Base-by-base conservation (phyloP, 2,329 filamentous ascomycete species). In the Botrytis fragariae region DNA sequence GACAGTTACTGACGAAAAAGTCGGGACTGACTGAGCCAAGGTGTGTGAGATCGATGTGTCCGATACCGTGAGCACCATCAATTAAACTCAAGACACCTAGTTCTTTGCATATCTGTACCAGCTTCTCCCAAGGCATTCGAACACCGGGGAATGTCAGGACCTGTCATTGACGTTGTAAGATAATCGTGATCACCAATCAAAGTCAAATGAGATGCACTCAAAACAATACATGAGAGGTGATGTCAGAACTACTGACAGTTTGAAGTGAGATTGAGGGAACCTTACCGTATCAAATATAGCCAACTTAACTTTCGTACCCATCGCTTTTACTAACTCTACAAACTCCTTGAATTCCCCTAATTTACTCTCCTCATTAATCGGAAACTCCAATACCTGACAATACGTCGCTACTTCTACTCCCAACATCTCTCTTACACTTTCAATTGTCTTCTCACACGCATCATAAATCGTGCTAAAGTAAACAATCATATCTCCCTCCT, bases 1-100 rank as follows among this genome's bases (percentile, higher is more conserved):
- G 93, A 79, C 91, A 94, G 81, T 97, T 98, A 74, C 87, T 92
- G 16, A 95, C 88, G 79, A 97, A 93, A 83, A 97, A 97, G 82
- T 98, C 95, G 0, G 94, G 91, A 74, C 93, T 88, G 4, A 94
- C 84, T 42, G 65, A 57, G 16, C 65, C 65, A 32, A 68, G 65
- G n/a, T 97, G 88, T 20, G 97, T 82, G 29, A 80, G 74, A 81
- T 97, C 88, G n/a, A 97, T 83, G 4, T 87, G 85, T 44, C 65
- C 65, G 10, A 68, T 68, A 16, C 65, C 65, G n/a, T 98, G 95
- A 0, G 95, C 95, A 25, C 89, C 95, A 81, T 98, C 95, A 51
- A 98, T 85, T 39, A 93, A 84, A 80, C 91, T 94, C 74, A 95
- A 79, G 6, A 97, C 84, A 0, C 87, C 89, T 18, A 91, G 83